A percentile compares a stretch with the other conserved stretches of the same genome.
Evolutionary conservation across 345 rosid species (phyloP).

Genomic region (Nasturtium officinale): DNA sequence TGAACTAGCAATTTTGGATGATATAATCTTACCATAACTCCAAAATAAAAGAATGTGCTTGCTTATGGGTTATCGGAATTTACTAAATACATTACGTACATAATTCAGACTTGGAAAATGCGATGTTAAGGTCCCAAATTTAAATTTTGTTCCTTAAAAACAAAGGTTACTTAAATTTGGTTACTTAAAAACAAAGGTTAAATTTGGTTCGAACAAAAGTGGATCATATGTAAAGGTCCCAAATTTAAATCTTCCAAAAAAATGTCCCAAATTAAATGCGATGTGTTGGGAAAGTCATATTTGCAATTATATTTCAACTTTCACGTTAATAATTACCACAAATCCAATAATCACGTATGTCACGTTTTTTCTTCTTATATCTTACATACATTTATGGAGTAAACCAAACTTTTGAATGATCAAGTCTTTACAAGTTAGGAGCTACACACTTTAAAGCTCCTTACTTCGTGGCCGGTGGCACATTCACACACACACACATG

Average conservation of each 20-base stretch:
- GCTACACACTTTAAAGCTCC: neutral
- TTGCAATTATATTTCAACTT: neutral
- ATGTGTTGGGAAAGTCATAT: too few relatives aligned
- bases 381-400: constrained; percentile 11
- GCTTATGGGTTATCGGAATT: too few relatives aligned
- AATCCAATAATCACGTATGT: neutral
- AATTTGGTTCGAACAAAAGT: neutral
- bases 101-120: too few relatives aligned
- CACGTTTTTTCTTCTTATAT: neutral
- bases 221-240: neutral
- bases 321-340: neutral
- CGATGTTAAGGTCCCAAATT: too few relatives aligned
- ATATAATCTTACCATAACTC: neutral
- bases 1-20: neutral
- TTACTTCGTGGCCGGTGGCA: neutral
- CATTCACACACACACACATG: neutral
- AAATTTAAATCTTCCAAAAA: neutral
- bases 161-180: too few relatives aligned
- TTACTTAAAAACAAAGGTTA: too few relatives aligned
- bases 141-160: too few relatives aligned
- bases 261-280: neutral
- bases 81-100: too few relatives aligned
- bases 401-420: neutral
- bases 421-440: neutral
- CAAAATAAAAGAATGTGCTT: too few relatives aligned